Evolutionary conservation across 2,329 filamentous ascomycete species (phyloP).

Genomic region (Rutstroemia sp.): DNA sequence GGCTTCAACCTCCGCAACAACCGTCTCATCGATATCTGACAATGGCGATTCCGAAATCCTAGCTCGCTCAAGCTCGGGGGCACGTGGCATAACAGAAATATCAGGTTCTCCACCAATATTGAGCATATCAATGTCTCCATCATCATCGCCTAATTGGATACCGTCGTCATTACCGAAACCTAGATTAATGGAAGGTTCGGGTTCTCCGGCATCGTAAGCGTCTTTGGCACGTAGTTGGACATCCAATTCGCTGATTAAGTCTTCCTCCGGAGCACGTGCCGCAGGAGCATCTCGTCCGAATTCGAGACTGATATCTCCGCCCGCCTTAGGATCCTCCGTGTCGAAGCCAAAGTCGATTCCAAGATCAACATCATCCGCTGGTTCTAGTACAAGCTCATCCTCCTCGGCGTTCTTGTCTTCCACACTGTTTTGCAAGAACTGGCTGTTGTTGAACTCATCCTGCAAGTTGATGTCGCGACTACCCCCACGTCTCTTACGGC

Average conservation of each 20-base stretch:
- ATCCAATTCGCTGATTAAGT: conserved; percentile 57
- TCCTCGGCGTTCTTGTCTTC: conserved; percentile 37
- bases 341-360: conserved; percentile 60
- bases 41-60: conserved; percentile 64
- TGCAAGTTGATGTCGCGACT: conserved; percentile 62
- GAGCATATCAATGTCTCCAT: conserved; percentile 58
- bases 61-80: conserved; percentile 42
- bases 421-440: conserved; percentile 67
- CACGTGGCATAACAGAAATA: conserved; percentile 40
- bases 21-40: conserved; percentile 60
- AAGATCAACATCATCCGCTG: conserved; percentile 59
- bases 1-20: conserved; percentile 51
- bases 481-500: conserved; percentile 49
- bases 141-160: conserved; percentile 52
- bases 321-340: conserved; percentile 19
- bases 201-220: conserved; percentile 40
- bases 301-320: conserved; percentile 63
- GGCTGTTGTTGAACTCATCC: conserved; percentile 66
- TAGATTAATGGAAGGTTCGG: conserved; percentile 47
- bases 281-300: conserved; percentile 78
- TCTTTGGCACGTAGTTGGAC: conserved; percentile 48
- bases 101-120: conserved; percentile 53
- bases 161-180: conserved; percentile 41
- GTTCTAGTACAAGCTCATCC: conserved; percentile 46
- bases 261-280: conserved; percentile 59